These are phyloP conservation scores for Dendrobium nobile DNA, from an alignment of 106 monocot species.

Conservation along the genomic window DNA sequence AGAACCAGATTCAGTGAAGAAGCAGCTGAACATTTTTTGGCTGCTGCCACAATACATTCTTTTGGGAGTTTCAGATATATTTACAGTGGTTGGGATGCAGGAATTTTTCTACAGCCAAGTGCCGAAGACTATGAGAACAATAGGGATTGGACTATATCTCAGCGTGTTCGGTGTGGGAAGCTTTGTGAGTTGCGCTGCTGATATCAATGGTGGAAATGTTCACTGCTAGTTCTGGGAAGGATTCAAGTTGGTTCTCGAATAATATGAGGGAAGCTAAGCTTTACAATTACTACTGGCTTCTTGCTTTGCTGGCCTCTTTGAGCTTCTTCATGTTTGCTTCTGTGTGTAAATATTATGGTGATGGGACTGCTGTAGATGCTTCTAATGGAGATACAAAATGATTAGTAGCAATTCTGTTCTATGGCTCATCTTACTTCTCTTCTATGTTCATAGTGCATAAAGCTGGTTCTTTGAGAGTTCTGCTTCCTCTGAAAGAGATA, in stretches of 20 bases:
- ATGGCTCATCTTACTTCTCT: no score
- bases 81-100: conserved; percentile 94
- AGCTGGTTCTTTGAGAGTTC: no score
- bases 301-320: conserved; percentile 46
- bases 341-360: conserved; percentile 37
- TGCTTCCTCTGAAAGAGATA: no score
- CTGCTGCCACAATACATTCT: conserved; percentile 85
- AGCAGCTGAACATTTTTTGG: conserved; percentile 69
- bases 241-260: conserved; percentile 65
- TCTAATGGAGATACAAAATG: neutral
- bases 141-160: conserved; percentile 81
- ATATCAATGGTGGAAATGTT: conserved; percentile 49
- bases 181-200: conserved; percentile 58
- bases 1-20: neutral
- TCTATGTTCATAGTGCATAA: no score
- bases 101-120: conserved; percentile 91
- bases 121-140: conserved; percentile 61
- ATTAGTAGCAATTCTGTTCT: neutral
- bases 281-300: conserved; percentile 83
- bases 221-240: conserved; percentile 16
- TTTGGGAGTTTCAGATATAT: conserved; percentile 70
- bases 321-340: conserved; percentile 62
- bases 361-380: neutral
- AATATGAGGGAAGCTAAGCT: conserved; percentile 54
- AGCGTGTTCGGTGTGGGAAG: conserved; percentile 90